These are phyloP conservation scores for Linaria vulgaris DNA, from an alignment of 257 asterid species.

Conservation along the genomic window DNA sequence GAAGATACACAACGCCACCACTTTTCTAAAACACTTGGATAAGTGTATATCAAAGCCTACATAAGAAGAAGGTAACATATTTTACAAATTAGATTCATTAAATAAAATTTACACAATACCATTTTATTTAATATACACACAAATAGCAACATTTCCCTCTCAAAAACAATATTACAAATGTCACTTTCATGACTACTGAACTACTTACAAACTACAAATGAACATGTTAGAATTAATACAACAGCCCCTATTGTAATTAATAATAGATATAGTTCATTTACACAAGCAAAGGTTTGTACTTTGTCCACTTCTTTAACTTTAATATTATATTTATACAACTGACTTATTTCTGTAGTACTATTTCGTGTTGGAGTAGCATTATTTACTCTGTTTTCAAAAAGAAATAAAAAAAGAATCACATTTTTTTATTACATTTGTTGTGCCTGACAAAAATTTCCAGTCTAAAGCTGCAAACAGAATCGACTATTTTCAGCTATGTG, in stretches of 20 bases:
- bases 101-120: too few species aligned
- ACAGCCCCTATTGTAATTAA: neutral
- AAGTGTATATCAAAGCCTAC: too few species aligned
- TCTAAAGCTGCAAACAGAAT: constrained; percentile 56
- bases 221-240: too few species aligned
- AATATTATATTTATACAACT: constrained; percentile 12
- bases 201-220: neutral
- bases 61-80: too few species aligned
- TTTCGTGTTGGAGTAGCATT: constrained; percentile 60
- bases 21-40: too few species aligned
- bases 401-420: neutral
- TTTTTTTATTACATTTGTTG: constrained; percentile 31
- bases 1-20: too few species aligned
- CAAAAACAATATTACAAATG: neutral
- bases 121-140: too few species aligned
- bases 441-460: constrained; percentile 29
- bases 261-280: constrained; percentile 33
- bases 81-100: too few species aligned
- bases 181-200: neutral
- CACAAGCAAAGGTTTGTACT: constrained; percentile 42
- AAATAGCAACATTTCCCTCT: neutral
- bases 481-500: constrained; percentile 37
- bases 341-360: constrained; percentile 29
- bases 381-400: constrained; percentile 29
- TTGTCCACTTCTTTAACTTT: constrained; percentile 23